Evolutionary conservation across 495 filamentous ascomycete species (phyloP).

Genomic region (Echria macrotheca): DNA sequence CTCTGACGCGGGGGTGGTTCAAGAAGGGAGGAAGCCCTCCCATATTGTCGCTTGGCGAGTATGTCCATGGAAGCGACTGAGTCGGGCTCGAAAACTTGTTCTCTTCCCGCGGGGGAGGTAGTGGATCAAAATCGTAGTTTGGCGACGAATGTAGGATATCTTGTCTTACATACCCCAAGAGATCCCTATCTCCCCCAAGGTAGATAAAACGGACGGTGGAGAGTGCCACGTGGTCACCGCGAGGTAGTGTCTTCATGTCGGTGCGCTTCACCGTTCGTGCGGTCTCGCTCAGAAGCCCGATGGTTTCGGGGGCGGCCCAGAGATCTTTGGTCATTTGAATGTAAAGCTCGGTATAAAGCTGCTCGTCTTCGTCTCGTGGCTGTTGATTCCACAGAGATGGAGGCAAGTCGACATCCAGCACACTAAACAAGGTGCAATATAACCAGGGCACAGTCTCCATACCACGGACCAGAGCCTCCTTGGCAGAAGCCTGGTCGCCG

Average conservation of each 20-base stretch:
- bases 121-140: conserved; percentile 62
- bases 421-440: conserved; percentile 67
- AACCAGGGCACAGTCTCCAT: conserved; percentile 78
- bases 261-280: conserved; percentile 48
- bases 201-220: conserved; percentile 75
- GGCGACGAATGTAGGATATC: conserved; percentile 41
- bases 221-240: conserved; percentile 24
- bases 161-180: conserved; percentile 57
- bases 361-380: conserved; percentile 62
- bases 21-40: background rate
- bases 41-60: background rate
- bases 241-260: conserved; percentile 43
- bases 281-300: conserved; percentile 64
- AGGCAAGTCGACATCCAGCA: conserved; percentile 68
- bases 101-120: conserved; percentile 49
- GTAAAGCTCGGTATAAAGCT: conserved; percentile 73
- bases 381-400: conserved; percentile 74
- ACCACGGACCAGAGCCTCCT: conserved; percentile 54
- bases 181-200: conserved; percentile 61
- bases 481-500: conserved; percentile 57
- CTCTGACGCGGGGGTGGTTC: background rate
- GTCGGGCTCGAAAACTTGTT: conserved; percentile 44
- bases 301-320: conserved; percentile 78
- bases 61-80: conserved; percentile 29
- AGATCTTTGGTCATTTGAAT: conserved; percentile 74